These are phyloP conservation scores for Coemansia sp. DNA, from an alignment of 192 early-diverging fungal species.

Conservation along the genomic window DNA sequence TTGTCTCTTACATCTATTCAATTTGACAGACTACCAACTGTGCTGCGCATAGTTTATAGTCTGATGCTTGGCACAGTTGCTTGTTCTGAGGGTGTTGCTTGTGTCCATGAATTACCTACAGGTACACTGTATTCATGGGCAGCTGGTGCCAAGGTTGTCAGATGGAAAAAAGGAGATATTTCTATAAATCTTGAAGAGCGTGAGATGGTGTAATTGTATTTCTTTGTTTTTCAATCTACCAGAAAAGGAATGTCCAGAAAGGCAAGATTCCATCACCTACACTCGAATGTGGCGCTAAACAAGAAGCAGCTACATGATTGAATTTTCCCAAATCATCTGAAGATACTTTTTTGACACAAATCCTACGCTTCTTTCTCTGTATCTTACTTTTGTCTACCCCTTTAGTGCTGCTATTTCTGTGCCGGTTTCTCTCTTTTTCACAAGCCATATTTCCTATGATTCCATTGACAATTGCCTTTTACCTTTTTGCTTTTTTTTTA, in stretches of 20 bases:
- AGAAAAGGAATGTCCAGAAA: not conserved
- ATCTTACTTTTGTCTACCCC: not conserved
- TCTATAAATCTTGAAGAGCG: not conserved
- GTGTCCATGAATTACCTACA: too few species aligned
- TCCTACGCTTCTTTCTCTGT: not conserved
- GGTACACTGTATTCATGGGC: not conserved
- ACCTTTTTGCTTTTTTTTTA: not conserved
- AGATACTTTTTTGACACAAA: not conserved
- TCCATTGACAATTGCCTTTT: not conserved
- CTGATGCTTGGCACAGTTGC: not conserved
- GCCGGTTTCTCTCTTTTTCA: not conserved
- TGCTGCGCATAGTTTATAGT: not conserved
- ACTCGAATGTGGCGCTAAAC: not conserved
- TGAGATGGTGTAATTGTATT: not conserved
- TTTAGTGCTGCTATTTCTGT: too few species aligned
- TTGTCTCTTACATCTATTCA: not conserved
- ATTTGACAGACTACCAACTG: not conserved
- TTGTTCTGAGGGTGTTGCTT: not conserved
- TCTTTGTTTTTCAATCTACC: not conserved
- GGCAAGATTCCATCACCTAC: not conserved
- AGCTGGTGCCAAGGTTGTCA: not conserved
- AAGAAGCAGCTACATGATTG: not conserved
- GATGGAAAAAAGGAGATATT: not conserved
- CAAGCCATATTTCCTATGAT: slow-evolving; percentile 3
- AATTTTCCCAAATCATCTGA: not conserved